Evolutionary conservation across 2,329 filamentous ascomycete genomes (phyloP), one percentile per base, ranked within the genome.

Genomic region (Aspergillus quadrilineatus): DNA sequence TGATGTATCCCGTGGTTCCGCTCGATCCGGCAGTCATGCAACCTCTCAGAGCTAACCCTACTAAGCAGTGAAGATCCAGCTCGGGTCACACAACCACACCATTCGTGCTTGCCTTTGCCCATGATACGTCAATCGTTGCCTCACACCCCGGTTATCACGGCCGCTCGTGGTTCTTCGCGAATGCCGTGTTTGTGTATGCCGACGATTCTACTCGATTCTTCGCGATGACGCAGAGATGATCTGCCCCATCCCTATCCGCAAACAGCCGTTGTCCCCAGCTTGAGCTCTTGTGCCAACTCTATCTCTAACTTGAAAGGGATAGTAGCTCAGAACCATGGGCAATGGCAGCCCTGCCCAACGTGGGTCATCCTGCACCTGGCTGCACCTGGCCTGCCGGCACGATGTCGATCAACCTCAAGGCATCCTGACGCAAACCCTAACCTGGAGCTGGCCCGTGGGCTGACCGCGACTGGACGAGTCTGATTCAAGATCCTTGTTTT

Each of bases 341-440:
- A 22, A 36, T 45, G 42, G 32, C 34, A 50, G 29, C 26, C 22
- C 42, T 28, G 44, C 14, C 34, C 42, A 36, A 50, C 47, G 53
- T 61, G 56, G 55, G 49, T 54, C 54, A 44, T 22, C 28, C 28
- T 51, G 29, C 46, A 57, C 51, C 46, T 22, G 34, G 34, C 34
- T 37, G 34, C 22, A 10, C 30, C 6, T 34, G 30, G 30, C 30
- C 22, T 34, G 50, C 39, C 42, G 51, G 45, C 48, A 53, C 22
- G 26, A 51, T 37, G 34, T 14, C 12, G 34, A 37, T 37, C 34
- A 14, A 37, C 22, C 22, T 59, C 50, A 50, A 49, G 55, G 53
- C 58, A 50, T 46, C 60, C 48, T 58, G 57, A 60, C 54, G 56
- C 54, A 56, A 58, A 50, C 42, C 42, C 32, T 37, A 45, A 52